Evolutionary conservation across 2,329 filamentous ascomycete genomes (phyloP).

Genomic region (Trichoderma sp.): DNA sequence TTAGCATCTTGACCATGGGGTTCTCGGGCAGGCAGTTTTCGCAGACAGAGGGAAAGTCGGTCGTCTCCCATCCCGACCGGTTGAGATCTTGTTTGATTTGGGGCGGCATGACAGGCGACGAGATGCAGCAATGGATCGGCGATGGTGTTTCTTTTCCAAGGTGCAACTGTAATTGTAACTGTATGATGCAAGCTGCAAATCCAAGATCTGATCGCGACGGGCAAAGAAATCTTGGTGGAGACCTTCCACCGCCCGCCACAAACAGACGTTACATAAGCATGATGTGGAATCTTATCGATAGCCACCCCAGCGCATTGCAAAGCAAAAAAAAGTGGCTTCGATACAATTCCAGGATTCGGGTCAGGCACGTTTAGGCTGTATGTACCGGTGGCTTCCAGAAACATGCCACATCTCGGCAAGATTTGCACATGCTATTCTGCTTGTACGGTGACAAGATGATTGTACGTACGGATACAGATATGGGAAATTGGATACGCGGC

Average conservation of each 20-base stretch:
- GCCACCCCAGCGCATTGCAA: not conserved
- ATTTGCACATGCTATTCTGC: not conserved
- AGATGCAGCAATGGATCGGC: not conserved
- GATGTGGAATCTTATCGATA: slow-evolving; percentile 33
- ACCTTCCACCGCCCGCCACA: not conserved
- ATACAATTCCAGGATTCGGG: not conserved
- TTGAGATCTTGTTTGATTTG: slow-evolving; percentile 97
- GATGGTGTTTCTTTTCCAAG: not conserved
- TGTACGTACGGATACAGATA: not conserved
- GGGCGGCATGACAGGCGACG: slow-evolving; percentile 63
- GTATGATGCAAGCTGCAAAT: not conserved
- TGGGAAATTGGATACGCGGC: not conserved
- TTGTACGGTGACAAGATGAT: not conserved
- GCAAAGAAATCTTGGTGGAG: slow-evolving; percentile 19
- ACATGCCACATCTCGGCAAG: not conserved
- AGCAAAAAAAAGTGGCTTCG: slow-evolving; percentile 1
- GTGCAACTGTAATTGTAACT: not conserved
- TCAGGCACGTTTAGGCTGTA: not conserved
- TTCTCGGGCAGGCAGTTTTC: slow-evolving; percentile 96
- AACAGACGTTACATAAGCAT: slow-evolving; percentile 14
- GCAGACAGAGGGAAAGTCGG: slow-evolving; percentile 84
- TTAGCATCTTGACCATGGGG: slow-evolving; percentile 98
- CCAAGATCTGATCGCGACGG: slow-evolving; percentile 15
- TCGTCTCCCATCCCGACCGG: slow-evolving; percentile 93
- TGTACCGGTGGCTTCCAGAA: not conserved